These are phyloP conservation scores for Cladophialophora carrionii DNA, from an alignment of 2,329 filamentous ascomycete species.

Conservation along the genomic window DNA sequence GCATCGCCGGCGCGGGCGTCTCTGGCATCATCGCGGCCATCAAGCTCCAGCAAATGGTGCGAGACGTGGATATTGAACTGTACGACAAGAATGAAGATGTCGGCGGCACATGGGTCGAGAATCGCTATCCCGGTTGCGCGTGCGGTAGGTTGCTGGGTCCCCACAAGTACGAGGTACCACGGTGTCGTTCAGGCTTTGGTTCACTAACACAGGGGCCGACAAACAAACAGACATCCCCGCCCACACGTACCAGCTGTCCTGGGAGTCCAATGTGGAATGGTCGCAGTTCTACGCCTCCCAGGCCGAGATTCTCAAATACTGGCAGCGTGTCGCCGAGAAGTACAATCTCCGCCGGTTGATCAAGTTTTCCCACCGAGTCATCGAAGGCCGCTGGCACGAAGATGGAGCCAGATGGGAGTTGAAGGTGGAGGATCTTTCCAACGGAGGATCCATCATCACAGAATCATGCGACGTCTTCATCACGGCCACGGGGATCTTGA, in stretches of 20 bases:
- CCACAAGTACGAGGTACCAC: background rate
- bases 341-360: slow-evolving; percentile 66
- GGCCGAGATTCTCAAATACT: slow-evolving; percentile 68
- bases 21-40: slow-evolving; percentile 47
- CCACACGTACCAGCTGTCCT: slow-evolving; percentile 2
- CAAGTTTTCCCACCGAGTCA: slow-evolving; percentile 60
- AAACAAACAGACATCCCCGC: slow-evolving; percentile 3
- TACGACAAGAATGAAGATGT: slow-evolving; percentile 41
- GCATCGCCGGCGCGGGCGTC: slow-evolving; percentile 46
- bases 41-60: slow-evolving; percentile 27
- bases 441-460: background rate
- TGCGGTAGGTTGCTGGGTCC: background rate
- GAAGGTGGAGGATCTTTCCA: slow-evolving; percentile 10
- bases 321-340: slow-evolving; percentile 65
- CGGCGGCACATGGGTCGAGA: slow-evolving; percentile 42
- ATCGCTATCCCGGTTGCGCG: slow-evolving; percentile 37
- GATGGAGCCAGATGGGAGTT: slow-evolving; percentile 60
- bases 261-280: slow-evolving; percentile 68
- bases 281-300: slow-evolving; percentile 69
- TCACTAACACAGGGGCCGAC: background rate
- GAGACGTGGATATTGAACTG: slow-evolving; percentile 33
- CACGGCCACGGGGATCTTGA: slow-evolving; percentile 62
- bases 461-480: slow-evolving; percentile 56
- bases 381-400: slow-evolving; percentile 60
- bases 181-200: background rate